phyloP scores from a whole-genome alignment of 768 basidiomycete genomes.

The Auricularia sp. region DNA sequence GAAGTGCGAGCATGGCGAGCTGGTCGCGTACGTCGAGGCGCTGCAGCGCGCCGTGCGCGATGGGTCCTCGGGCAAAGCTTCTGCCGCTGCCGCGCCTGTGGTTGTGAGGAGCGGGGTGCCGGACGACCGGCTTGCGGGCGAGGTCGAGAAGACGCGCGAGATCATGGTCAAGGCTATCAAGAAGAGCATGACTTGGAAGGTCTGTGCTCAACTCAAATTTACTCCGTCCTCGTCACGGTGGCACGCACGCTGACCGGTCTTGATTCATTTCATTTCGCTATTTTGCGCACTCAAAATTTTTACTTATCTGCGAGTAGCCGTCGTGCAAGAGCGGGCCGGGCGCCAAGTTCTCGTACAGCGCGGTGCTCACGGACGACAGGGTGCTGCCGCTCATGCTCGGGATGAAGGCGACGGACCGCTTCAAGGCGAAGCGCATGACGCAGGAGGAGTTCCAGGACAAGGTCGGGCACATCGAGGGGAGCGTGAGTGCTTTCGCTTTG shows the following conservation, averaged over 20 bases:
- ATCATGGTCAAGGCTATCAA: neutral
- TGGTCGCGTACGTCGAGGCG: neutral
- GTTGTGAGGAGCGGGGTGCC: neutral
- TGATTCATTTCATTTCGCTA: too few relatives aligned
- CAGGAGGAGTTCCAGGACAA: neutral
- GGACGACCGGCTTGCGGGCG: neutral
- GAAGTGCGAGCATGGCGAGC: neutral
- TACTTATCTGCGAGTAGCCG: neutral
- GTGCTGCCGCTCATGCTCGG: neutral
- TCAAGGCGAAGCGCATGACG: neutral
- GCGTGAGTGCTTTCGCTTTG: too few relatives aligned
- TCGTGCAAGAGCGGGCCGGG: neutral
- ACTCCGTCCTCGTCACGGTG: too few relatives aligned
- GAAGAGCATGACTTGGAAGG: neutral
- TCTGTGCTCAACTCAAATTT: neutral
- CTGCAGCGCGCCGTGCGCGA: neutral
- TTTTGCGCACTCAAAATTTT: too few relatives aligned
- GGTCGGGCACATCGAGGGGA: neutral
- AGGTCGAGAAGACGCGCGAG: neutral
- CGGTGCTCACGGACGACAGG: neutral
- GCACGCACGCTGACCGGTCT: too few relatives aligned
- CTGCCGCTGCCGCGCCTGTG: too few relatives aligned
- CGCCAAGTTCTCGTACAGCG: neutral
- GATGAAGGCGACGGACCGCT: neutral
- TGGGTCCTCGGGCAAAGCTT: too few relatives aligned